phyloP scores from a whole-genome alignment of 2,329 filamentous ascomycete species.

The Ceratocystis ficicola region DNA sequence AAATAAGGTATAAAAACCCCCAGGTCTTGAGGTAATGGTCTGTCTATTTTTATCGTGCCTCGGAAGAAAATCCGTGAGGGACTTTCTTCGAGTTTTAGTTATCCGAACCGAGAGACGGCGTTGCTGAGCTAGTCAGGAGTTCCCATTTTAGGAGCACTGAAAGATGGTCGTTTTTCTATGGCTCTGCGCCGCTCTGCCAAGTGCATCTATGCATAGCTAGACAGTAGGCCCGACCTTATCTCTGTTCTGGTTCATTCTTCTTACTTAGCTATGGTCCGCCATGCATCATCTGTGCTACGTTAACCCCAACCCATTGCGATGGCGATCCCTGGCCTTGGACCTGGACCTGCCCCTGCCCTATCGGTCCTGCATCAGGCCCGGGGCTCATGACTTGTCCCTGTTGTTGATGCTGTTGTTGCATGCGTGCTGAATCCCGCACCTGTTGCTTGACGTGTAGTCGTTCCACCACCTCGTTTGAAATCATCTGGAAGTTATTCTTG shows the following conservation, averaged over 20 bases:
- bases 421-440: slow-evolving; percentile 25
- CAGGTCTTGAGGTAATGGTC: too few species aligned
- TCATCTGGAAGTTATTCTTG: slow-evolving; percentile 41
- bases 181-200: too few species aligned
- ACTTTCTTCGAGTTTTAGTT: too few species aligned
- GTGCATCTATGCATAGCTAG: background rate
- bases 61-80: too few species aligned
- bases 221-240: background rate
- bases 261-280: slow-evolving; percentile 24
- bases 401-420: slow-evolving; percentile 28
- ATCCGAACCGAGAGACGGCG: too few species aligned
- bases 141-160: too few species aligned
- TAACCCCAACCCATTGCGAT: slow-evolving; percentile 36
- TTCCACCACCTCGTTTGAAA: slow-evolving; percentile 36
- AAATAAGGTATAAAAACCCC: background rate
- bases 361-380: background rate
- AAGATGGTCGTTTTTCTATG: too few species aligned
- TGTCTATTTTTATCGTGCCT: too few species aligned
- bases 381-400: slow-evolving; percentile 22
- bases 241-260: background rate
- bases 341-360: slow-evolving; percentile 15
- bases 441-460: slow-evolving; percentile 33
- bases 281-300: slow-evolving; percentile 35
- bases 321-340: slow-evolving; percentile 18
- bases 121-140: too few species aligned